Evolutionary conservation across 768 basidiomycete species (phyloP).

Genomic region (Pulveroboletus ravenelii): DNA sequence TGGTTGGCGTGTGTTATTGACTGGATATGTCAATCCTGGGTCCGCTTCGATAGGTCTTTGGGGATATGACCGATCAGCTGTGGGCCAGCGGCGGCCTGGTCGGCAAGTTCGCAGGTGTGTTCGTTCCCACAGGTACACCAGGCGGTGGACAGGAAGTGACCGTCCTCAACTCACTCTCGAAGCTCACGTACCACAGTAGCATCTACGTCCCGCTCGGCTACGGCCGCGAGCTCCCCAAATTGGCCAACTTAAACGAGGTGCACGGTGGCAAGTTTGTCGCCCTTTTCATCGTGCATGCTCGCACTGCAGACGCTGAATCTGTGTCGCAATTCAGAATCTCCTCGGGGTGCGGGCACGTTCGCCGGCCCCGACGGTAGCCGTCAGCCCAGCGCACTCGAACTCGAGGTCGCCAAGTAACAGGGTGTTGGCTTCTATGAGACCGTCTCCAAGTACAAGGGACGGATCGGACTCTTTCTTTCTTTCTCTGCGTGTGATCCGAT

Average conservation of each 20-base stretch:
- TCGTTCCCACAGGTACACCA: conserved; percentile 66
- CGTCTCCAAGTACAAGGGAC: conserved; percentile 30
- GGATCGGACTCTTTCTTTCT: too few species aligned
- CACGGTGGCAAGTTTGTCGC: conserved; percentile 33
- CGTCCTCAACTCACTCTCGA: conserved; percentile 44
- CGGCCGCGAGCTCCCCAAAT: too few species aligned
- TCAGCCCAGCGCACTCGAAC: conserved; percentile 46
- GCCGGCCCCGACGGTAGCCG: conserved; percentile 44
- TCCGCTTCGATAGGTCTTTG: conserved; percentile 47
- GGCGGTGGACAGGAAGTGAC: conserved; percentile 41
- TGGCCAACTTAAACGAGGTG: conserved; percentile 13
- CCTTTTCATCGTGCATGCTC: too few species aligned
- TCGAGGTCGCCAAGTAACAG: conserved; percentile 38
- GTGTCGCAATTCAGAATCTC: too few species aligned
- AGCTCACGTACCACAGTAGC: conserved; percentile 54
- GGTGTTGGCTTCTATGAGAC: conserved; percentile 39
- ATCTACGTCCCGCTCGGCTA: too few species aligned
- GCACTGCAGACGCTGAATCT: too few species aligned
- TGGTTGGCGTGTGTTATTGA: too few species aligned
- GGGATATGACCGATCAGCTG: conserved; percentile 50
- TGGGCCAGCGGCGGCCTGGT: too few species aligned
- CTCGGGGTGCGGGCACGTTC: conserved; percentile 74
- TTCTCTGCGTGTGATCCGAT: too few species aligned
- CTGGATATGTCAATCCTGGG: too few species aligned
- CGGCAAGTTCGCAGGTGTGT: conserved; percentile 64